phyloP scores from a whole-genome alignment of 352 stramenopile genomes.

The Pythium sukuiense region DNA sequence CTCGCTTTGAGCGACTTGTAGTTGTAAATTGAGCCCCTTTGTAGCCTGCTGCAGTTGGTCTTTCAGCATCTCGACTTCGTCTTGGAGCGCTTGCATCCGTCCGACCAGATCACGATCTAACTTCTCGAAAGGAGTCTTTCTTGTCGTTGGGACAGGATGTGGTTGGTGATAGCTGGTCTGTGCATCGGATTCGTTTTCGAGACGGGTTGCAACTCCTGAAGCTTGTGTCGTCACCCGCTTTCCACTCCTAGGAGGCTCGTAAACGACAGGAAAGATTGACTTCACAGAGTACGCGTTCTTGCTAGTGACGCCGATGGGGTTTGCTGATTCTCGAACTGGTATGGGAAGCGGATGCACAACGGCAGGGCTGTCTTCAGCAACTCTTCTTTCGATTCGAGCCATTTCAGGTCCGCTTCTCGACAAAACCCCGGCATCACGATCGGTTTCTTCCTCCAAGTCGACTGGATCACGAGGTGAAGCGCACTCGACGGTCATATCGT shows the following conservation, averaged over 20 bases:
- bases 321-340: not conserved
- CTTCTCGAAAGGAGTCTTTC: not conserved
- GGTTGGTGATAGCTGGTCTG: not conserved
- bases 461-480: conserved; percentile 19
- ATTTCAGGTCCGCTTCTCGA: not conserved
- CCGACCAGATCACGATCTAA: not conserved
- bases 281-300: conserved; percentile 34
- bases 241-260: conserved; percentile 25
- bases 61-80: conserved; percentile 16
- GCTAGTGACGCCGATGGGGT: not conserved
- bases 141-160: not conserved
- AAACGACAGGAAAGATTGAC: conserved; percentile 42
- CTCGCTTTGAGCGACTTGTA: conserved; percentile 39
- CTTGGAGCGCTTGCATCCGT: not conserved
- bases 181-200: too few relatives aligned
- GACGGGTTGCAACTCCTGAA: too few relatives aligned
- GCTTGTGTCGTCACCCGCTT: too few relatives aligned
- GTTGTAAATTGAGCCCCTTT: conserved; percentile 31
- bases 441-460: conserved; percentile 6
- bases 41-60: conserved; percentile 1
- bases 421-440: not conserved
- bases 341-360: conserved; percentile 8
- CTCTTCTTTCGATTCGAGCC: not conserved
- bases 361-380: not conserved
- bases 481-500: conserved; percentile 26